Base-by-base conservation (phyloP, 257 asterid species). In the Striga asiatica region DNA sequence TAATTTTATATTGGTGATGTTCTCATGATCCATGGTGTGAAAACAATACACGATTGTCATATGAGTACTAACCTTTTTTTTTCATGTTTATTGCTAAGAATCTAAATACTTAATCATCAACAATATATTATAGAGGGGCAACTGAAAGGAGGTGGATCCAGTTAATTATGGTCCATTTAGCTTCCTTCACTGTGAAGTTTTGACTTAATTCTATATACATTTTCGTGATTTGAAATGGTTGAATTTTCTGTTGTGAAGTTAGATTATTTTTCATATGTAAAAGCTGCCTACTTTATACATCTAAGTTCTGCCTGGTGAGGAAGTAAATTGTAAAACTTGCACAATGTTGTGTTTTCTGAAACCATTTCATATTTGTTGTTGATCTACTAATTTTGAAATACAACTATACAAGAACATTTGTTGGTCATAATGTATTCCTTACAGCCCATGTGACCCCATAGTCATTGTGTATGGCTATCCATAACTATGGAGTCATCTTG, bases 271-370 rank as follows among this genome's bases (percentile, higher is more conserved):
- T 45, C 7, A 45, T 55, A 43, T 58, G 27, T 16, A 28, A 17
- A 42, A 39, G 66, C 28, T 29, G 56, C 56, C 37, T 17, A 35
- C 32, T 57, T 19, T 28, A 35, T 54, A 13, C 53, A 56, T 13
- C n/a, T 17, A 48, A 27, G 55, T 14, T 50, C n/a, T n/a, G n/a
- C n/a, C n/a, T n/a, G n/a, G n/a, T n/a, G n/a, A n/a, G n/a, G 55
- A 12, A 20, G 29, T 17, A 17, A 35, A 21, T 38, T 25, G 7
- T 24, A 29, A 60, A 60, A 24, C 25, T 27, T 34, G 29, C 6
- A 8, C 21, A 38, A 34, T 13, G 8, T 9, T n/a, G 22, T 11
- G 42, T 35, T 35, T 35, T 35, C 0, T 35, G 3, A 35, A 8
- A 1, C 42, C n/a, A 0, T 11, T 38, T 20, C 23, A 43, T 31